A percentile compares a stretch with the other conserved stretches of the same genome.
Conservation (phyloP, 176 grass and related monocot species). For the Microstegium vimineum region DNA sequence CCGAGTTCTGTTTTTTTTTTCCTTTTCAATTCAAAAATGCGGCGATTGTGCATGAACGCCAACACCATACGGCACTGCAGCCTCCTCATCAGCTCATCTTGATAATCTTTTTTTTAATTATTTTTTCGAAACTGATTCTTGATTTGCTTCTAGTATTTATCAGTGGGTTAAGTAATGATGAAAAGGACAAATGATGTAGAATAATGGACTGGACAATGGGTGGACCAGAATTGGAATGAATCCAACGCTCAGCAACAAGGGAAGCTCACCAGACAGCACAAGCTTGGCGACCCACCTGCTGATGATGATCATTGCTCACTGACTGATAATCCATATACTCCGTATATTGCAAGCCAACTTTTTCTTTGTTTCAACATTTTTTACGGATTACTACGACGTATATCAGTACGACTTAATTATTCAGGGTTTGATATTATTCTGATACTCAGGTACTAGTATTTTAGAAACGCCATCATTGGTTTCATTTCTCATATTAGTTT, state of each 20-base stretch:
- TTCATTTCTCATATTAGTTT: not conserved
- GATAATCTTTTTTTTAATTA: too few relatives aligned
- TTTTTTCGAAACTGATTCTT: too few relatives aligned
- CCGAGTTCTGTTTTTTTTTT: rapidly evolving
- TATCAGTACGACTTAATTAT: not conserved
- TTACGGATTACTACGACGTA: not conserved
- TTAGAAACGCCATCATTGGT: not conserved
- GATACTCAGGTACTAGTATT: not conserved
- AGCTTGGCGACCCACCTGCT: not conserved
- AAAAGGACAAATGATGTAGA: too few relatives aligned
- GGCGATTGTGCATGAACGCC: slow-evolving; percentile 6
- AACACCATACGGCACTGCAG: slow-evolving; percentile 9
- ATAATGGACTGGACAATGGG: too few relatives aligned
- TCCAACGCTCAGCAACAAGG: slow-evolving; percentile 31
- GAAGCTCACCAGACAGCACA: slow-evolving; percentile 34
- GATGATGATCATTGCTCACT: not conserved
- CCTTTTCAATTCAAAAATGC: not conserved
- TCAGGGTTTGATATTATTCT: not conserved
- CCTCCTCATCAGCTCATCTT: not conserved
- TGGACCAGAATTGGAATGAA: not conserved
- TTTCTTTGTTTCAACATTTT: not conserved
- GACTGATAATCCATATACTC: not conserved
- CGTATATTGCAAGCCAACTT: not conserved
- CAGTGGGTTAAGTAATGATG: too few relatives aligned
- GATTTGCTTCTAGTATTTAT: too few relatives aligned